Evolutionary conservation across 768 basidiomycete genomes (phyloP).

Genomic region (Termitomyces sp.): DNA sequence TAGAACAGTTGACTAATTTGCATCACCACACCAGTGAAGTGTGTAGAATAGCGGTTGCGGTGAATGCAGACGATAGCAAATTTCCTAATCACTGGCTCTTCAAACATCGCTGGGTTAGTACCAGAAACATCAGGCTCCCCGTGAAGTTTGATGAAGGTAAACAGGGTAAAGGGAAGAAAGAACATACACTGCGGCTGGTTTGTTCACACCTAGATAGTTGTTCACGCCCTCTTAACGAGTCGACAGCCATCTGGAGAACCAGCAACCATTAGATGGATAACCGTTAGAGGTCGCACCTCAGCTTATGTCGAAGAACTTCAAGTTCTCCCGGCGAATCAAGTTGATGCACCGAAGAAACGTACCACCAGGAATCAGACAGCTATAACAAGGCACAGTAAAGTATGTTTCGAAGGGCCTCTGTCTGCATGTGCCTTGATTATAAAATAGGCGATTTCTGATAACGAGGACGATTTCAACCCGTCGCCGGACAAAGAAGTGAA

Average conservation of each 20-base stretch:
- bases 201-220: slow-evolving; percentile 6
- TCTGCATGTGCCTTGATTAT: background rate
- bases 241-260: slow-evolving; percentile 58
- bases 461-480: slow-evolving; percentile 18
- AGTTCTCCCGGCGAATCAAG: slow-evolving; percentile 16
- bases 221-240: background rate
- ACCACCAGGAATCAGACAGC: background rate
- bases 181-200: slow-evolving; percentile 44
- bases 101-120: slow-evolving; percentile 59
- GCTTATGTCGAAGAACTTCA: slow-evolving; percentile 68
- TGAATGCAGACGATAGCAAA: slow-evolving; percentile 61
- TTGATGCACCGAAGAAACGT: slow-evolving; percentile 1
- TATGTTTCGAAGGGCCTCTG: background rate
- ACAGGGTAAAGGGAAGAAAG: slow-evolving; percentile 55
- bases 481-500: background rate
- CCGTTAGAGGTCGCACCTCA: slow-evolving; percentile 73
- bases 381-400: slow-evolving; percentile 2
- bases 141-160: background rate
- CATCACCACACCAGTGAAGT: slow-evolving; percentile 51
- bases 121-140: slow-evolving; percentile 2
- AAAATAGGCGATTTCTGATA: slow-evolving; percentile 6
- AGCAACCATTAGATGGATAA: slow-evolving; percentile 73
- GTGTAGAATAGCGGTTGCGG: slow-evolving; percentile 56
- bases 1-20: slow-evolving; percentile 42
- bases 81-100: slow-evolving; percentile 71